Evolutionary conservation across 352 stramenopile genomes (phyloP).

Genomic region (Globisporangium apiculatum): DNA sequence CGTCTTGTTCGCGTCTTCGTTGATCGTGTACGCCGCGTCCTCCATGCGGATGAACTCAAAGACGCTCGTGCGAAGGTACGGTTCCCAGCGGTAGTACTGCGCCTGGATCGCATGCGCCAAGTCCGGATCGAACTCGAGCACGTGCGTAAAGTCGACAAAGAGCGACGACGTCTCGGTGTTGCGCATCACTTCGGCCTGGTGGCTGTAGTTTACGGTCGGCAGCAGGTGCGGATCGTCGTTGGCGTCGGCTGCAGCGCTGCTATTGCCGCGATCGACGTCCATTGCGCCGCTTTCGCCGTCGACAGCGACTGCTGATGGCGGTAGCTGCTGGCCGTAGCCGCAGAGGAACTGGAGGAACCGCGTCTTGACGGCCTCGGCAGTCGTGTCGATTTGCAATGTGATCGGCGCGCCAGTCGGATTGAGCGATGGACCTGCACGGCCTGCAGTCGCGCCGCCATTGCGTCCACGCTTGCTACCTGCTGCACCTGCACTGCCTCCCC

Average conservation of each 20-base stretch:
- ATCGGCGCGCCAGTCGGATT: constrained; percentile 32
- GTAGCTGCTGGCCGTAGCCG: constrained; percentile 48
- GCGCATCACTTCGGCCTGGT: constrained; percentile 84
- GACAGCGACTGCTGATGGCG: constrained; percentile 3
- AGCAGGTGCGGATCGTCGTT: background rate
- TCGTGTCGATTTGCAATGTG: constrained; percentile 59
- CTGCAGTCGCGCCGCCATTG: constrained; percentile 15
- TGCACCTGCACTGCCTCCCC: constrained; percentile 1
- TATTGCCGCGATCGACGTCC: background rate
- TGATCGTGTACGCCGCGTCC: constrained; percentile 68
- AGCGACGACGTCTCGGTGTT: constrained; percentile 83
- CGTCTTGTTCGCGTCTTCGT: constrained; percentile 74
- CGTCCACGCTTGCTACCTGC: constrained; percentile 28
- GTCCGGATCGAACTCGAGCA: constrained; percentile 78
- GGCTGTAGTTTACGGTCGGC: constrained; percentile 65
- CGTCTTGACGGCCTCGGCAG: constrained; percentile 74
- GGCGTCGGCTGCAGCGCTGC: background rate
- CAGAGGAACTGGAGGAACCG: constrained; percentile 83
- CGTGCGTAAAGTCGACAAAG: constrained; percentile 83
- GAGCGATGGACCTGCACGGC: constrained; percentile 18
- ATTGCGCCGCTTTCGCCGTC: constrained; percentile 9
- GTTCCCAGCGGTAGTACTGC: constrained; percentile 84
- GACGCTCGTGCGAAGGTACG: constrained; percentile 58
- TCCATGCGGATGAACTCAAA: constrained; percentile 79
- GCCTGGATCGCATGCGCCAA: constrained; percentile 77